Base-by-base conservation (phyloP, 2,329 filamentous ascomycete genomes). In the Penicillium nordicum region DNA sequence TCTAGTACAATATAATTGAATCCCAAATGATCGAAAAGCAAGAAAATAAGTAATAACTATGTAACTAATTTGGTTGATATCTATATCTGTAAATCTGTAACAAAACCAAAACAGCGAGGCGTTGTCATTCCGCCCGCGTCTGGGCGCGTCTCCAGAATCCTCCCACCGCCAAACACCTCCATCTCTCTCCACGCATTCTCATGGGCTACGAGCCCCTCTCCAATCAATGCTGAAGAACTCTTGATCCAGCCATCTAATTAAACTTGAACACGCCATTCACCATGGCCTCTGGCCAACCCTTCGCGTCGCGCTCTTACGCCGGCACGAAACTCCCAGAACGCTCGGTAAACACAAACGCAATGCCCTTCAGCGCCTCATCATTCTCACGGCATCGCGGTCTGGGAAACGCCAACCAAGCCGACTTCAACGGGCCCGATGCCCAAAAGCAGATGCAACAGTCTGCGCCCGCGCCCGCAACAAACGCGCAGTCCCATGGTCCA, bases 201-300 rank as follows among this genome's bases (percentile, higher is more conserved):
- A 51, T 25, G 48, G 52, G 43, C 62, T 43, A 40, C 50, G 52
- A 62, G 54, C 48, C 56, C 50, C 57, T 56, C 53, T 8, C 34
- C 21, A 48, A 58, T 27, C 42, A 45, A 50, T 48, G 18, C 45
- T 25, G 30, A 27, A 51, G 23, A 34, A 18, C 30, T 29, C 25
- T 40, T 49, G 14, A 55, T 51, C 21, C 37, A 45, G 21, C 32
- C 45, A 40, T 50, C 16, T 40, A 43, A 36, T 32, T 50, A 53
- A 48, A 42, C 45, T 29, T 32, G 38, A 55, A 50, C 52, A 57
- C 49, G 52, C 52, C 25, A 46, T 59, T 54, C 59, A 66, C 58
- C 64, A 82, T 82, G 82, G 80, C 82, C 69, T 79, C 79, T 60
- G 73, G 76, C 54, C 80, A 82, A 66, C 75, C 80, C 48, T 84